Conservation (phyloP, 169 alveolate genomes). For the Plasmodium reichenowi region DNA sequence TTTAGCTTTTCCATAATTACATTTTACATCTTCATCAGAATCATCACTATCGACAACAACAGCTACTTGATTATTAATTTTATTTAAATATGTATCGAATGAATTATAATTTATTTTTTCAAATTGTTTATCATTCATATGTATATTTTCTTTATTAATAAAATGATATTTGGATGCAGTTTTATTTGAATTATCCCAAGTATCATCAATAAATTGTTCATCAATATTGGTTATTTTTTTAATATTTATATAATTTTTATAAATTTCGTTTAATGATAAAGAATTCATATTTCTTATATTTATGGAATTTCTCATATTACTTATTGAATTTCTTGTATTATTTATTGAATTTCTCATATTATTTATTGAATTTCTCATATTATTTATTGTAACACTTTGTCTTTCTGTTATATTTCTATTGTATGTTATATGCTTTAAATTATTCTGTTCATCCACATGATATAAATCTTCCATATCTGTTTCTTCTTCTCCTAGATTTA, state of each 20-base stretch:
- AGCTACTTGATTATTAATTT: slow-evolving; percentile 56
- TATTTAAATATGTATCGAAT: slow-evolving; percentile 34
- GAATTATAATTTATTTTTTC: slow-evolving; percentile 2
- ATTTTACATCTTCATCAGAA: slow-evolving; percentile 61
- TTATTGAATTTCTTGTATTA: not conserved
- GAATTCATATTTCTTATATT: not conserved
- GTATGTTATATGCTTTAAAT: not conserved
- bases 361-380: not conserved
- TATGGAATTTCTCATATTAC: not conserved
- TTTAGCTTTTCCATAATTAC: slow-evolving; percentile 33
- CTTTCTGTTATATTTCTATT: not conserved
- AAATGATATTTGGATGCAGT: slow-evolving; percentile 3
- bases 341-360: not conserved
- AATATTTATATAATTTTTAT: slow-evolving; percentile 27
- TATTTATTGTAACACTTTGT: not conserved
- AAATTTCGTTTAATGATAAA: slow-evolving; percentile 4
- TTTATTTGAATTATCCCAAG: slow-evolving; percentile 12
- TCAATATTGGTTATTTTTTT: slow-evolving; percentile 37
- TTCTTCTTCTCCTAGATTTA: slow-evolving; percentile 10
- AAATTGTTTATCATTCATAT: not conserved
- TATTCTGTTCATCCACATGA: not conserved
- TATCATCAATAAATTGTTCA: slow-evolving; percentile 31
- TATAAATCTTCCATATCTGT: slow-evolving; percentile 27
- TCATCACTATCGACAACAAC: slow-evolving; percentile 69
- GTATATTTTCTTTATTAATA: not conserved